phyloP scores from a whole-genome alignment of 2,329 filamentous ascomycete genomes.

The Ilyonectria destructans region DNA sequence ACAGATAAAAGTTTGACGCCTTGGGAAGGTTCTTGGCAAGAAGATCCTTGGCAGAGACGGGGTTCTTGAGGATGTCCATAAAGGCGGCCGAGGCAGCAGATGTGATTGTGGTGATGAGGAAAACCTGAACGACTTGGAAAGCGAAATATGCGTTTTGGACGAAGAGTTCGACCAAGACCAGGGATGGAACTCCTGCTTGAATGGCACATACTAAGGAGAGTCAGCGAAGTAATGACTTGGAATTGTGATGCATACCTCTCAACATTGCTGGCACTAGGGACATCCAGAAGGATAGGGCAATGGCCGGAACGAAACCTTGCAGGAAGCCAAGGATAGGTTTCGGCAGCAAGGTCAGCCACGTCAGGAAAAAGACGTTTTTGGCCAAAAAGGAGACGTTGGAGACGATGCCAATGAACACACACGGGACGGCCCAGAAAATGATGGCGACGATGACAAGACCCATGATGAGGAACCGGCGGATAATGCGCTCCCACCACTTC shows the following conservation, averaged over 20 bases:
- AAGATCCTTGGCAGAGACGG: constrained; percentile 73
- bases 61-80: constrained; percentile 74
- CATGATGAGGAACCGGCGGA: constrained; percentile 79
- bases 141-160: constrained; percentile 94
- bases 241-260: constrained; percentile 60
- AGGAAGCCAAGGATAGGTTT: constrained; percentile 83
- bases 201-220: constrained; percentile 77
- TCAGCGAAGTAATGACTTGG: background rate
- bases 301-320: constrained; percentile 85
- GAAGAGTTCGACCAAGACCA: constrained; percentile 86
- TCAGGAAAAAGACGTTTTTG: constrained; percentile 76
- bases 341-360: constrained; percentile 82
- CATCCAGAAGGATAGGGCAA: constrained; percentile 88
- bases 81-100: constrained; percentile 84
- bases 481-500: constrained; percentile 87
- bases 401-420: constrained; percentile 86
- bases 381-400: constrained; percentile 86
- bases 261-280: constrained; percentile 88
- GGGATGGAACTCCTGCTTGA: constrained; percentile 84
- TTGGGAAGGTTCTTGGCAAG: constrained; percentile 84
- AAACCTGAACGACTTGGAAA: constrained; percentile 93
- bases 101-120: constrained; percentile 87
- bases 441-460: constrained; percentile 84
- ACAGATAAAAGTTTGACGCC: constrained; percentile 94
- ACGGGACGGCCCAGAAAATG: constrained; percentile 86